Conservation (phyloP, 2,329 filamentous ascomycete genomes). For the Scedosporium boydii region DNA sequence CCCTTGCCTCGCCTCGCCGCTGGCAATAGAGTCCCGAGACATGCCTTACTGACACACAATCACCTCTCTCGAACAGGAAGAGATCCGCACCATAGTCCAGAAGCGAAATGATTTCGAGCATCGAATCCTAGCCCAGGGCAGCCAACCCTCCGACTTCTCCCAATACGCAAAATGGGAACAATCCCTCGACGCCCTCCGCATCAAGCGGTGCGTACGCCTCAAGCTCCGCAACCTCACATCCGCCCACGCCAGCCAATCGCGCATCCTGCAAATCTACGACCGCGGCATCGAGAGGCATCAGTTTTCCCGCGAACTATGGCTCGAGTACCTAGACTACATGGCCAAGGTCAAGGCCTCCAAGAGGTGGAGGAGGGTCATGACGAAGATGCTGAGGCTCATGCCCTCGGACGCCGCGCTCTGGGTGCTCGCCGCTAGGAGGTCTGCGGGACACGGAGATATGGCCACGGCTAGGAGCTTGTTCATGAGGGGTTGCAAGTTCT, state of each 20-base stretch:
- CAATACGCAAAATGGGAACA: conserved; percentile 70
- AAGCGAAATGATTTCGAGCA: conserved; percentile 94
- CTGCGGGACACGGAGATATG: conserved; percentile 80
- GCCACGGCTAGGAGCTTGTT: conserved; percentile 74
- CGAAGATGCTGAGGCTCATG: conserved; percentile 70
- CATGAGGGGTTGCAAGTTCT: conserved; percentile 84
- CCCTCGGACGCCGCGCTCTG: conserved; percentile 76
- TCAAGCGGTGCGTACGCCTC: conserved; percentile 73
- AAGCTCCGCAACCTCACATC: conserved; percentile 59
- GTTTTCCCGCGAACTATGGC: conserved; percentile 74
- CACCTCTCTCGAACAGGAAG: conserved; percentile 47
- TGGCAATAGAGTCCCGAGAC: background rate
- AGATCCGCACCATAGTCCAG: conserved; percentile 79
- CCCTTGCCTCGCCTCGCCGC: background rate
- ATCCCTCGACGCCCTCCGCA: conserved; percentile 63
- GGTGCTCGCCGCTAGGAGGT: conserved; percentile 71
- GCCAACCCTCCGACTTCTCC: conserved; percentile 68
- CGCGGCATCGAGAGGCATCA: conserved; percentile 77
- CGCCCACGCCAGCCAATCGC: conserved; percentile 64
- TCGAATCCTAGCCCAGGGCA: conserved; percentile 73
- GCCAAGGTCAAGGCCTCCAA: conserved; percentile 57
- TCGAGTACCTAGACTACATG: conserved; percentile 79
- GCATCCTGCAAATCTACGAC: conserved; percentile 83
- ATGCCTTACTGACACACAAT: background rate
- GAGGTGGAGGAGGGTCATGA: conserved; percentile 55